phyloP scores from a whole-genome alignment of 2,329 filamentous ascomycete genomes.

The Microsporum canis region DNA sequence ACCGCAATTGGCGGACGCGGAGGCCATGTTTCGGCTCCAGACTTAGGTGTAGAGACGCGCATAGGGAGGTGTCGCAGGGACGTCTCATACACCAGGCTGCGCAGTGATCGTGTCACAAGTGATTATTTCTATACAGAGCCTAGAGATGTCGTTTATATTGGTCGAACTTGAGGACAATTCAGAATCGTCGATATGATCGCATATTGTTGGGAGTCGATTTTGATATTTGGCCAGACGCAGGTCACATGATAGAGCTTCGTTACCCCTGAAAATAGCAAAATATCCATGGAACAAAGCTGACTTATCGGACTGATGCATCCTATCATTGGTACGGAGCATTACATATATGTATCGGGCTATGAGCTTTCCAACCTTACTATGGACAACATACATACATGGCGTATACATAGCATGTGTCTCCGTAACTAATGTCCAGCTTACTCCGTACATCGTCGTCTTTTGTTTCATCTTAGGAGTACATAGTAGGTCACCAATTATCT shows the following conservation, averaged over 20 bases:
- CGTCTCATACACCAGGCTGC: background rate
- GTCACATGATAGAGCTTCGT: background rate
- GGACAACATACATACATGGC: too few species aligned
- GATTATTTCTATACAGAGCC: background rate
- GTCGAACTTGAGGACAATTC: background rate
- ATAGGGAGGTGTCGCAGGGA: background rate
- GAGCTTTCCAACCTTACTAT: too few species aligned
- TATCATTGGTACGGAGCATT: background rate
- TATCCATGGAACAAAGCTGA: background rate
- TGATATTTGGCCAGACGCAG: background rate
- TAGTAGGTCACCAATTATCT: background rate
- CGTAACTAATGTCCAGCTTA: too few species aligned
- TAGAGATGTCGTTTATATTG: background rate
- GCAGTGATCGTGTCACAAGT: background rate
- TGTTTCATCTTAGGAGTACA: background rate
- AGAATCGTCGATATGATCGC: background rate
- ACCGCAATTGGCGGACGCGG: constrained; percentile 47
- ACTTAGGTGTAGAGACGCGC: constrained; percentile 8
- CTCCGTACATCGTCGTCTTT: too few species aligned
- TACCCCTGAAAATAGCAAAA: background rate
- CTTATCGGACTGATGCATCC: background rate
- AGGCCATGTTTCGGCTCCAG: constrained; percentile 21
- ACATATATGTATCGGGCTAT: background rate
- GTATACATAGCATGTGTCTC: too few species aligned
- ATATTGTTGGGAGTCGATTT: background rate